Evolutionary conservation across 441 rosid genomes (phyloP), one percentile per base, ranked within the genome.

Genomic region (Raphanus hybrid): DNA sequence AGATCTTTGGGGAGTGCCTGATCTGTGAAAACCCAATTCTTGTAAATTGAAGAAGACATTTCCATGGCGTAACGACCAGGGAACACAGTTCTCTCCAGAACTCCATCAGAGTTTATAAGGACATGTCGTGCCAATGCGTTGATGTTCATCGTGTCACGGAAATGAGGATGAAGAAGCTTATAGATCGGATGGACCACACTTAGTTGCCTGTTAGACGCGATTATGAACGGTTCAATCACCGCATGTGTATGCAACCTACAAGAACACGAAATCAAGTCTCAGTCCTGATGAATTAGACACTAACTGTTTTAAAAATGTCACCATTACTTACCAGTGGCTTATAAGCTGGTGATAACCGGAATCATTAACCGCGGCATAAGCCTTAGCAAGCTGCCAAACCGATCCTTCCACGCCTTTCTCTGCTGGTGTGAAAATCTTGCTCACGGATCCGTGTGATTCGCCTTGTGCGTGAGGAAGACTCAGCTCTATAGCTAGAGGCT

Each of bases 91-190:
- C 73, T 83, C 81, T 92, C 90, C 3, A 91, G 75, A 12, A 90
- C 52, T 23, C 99, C 97, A 2, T 87, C 93, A 0, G 98, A 90
- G 78, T 92, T 90, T 78, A 92, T 92, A 43, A 95, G 90, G 69
- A 85, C 77, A 79, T 92, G 94, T 52, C 98, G 83, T 1, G 91
- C 93, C 20, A 90, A 68, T 48, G 99, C 99, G n/a, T 95, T 95
- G 82, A 95, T 95, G 67, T 86, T 85, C 97, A 95, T 89, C 7
- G 98, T 92, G 81, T 95, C 97, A 0, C 90, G 91, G 75, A 91
- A 92, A 79, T 95, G 99, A 6, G 99, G 99, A 65, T 91, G 93
- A 71, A 95, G 63, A 78, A 95, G 97, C 88, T 90, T 95, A 65
- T 86, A 73, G 64, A 95, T 92, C 5, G 98, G 98, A 81, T 92